A percentile compares a stretch with the other conserved stretches of the same genome.
phyloP scores from a whole-genome alignment of 192 early-diverging fungal genomes.

The Linnemannia exigua region DNA sequence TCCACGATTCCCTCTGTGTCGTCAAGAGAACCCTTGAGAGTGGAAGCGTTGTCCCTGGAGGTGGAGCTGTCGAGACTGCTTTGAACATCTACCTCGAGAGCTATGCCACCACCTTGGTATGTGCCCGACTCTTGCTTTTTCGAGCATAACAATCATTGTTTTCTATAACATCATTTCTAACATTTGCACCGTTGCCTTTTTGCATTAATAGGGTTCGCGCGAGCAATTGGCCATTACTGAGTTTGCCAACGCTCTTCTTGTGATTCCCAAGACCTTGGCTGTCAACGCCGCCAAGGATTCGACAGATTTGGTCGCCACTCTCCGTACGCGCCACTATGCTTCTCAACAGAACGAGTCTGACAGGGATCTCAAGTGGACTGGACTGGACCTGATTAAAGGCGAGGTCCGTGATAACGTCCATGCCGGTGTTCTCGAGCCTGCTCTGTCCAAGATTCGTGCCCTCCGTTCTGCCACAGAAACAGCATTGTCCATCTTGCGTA shows the following conservation, averaged over 20 bases:
- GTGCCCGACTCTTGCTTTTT: conserved; percentile 16
- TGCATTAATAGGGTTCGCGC: conserved; percentile 80
- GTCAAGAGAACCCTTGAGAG: conserved; percentile 98
- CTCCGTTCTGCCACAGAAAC: conserved; percentile 98
- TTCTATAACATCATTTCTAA: conserved; percentile 7
- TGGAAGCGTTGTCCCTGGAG: conserved; percentile 96
- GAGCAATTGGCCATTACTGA: conserved; percentile 99
- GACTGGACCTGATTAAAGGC: conserved; percentile 95
- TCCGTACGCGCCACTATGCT: conserved; percentile 95
- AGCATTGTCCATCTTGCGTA: conserved; percentile 96
- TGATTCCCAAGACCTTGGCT: conserved; percentile 97
- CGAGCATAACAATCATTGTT: neutral
- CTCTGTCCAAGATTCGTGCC: conserved; percentile 98
- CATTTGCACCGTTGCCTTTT: neutral
- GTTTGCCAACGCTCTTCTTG: conserved; percentile 94
- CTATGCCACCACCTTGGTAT: conserved; percentile 94
- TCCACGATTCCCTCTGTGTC: conserved; percentile 96
- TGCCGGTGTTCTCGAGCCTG: conserved; percentile 96
- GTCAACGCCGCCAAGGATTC: conserved; percentile 99
- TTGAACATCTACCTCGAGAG: conserved; percentile 98
- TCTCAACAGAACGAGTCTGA: conserved; percentile 88
- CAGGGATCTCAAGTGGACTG: conserved; percentile 86
- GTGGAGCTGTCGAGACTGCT: conserved; percentile 96
- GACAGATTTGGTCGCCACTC: conserved; percentile 96
- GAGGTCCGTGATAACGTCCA: conserved; percentile 92